A percentile compares a stretch with the other conserved stretches of the same genome.
phyloP scores from a whole-genome alignment of 768 basidiomycete genomes.

The Leccinum uliginosum region DNA sequence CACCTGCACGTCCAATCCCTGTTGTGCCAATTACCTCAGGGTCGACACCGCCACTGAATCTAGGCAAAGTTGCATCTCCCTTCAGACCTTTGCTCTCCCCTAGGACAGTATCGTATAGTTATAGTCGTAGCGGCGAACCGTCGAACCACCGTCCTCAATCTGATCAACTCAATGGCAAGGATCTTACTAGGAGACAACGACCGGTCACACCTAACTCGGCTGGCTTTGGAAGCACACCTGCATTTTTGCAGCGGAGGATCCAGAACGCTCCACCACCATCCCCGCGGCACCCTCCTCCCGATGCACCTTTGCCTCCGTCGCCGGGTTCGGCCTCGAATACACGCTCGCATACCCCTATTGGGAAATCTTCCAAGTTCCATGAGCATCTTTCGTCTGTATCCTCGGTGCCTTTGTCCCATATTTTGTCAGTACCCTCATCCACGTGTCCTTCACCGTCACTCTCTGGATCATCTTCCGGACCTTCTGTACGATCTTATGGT shows the following conservation, averaged over 20 bases:
- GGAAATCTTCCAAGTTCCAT: slow-evolving; percentile 27
- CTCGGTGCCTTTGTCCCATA: slow-evolving; percentile 16
- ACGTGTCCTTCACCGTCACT: slow-evolving; percentile 19
- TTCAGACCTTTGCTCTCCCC: slow-evolving; percentile 21
- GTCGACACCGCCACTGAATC: slow-evolving; percentile 14
- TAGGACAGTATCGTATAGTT: slow-evolving; percentile 1
- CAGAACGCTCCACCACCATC: slow-evolving; percentile 23
- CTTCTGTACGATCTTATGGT: slow-evolving; percentile 24
- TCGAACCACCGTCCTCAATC: background rate
- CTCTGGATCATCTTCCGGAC: slow-evolving; percentile 29
- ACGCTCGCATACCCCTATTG: slow-evolving; percentile 10
- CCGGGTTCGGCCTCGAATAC: slow-evolving; percentile 5
- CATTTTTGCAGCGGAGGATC: slow-evolving; percentile 29
- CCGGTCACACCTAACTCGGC: slow-evolving; percentile 4
- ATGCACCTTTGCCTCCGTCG: slow-evolving; percentile 27
- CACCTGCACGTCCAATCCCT: slow-evolving; percentile 17
- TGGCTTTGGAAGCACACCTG: slow-evolving; percentile 14
- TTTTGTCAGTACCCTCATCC: slow-evolving; percentile 5
- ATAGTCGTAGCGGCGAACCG: slow-evolving; percentile 1
- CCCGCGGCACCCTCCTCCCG: slow-evolving; percentile 27
- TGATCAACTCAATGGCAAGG: slow-evolving; percentile 9
- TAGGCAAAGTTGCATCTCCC: slow-evolving; percentile 18
- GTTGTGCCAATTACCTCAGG: slow-evolving; percentile 5
- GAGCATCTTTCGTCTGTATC: slow-evolving; percentile 31
- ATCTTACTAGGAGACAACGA: slow-evolving; percentile 13